Conservation (phyloP, 2,329 filamentous ascomycete species). For the Ceratocystiopsis brevicomis region DNA sequence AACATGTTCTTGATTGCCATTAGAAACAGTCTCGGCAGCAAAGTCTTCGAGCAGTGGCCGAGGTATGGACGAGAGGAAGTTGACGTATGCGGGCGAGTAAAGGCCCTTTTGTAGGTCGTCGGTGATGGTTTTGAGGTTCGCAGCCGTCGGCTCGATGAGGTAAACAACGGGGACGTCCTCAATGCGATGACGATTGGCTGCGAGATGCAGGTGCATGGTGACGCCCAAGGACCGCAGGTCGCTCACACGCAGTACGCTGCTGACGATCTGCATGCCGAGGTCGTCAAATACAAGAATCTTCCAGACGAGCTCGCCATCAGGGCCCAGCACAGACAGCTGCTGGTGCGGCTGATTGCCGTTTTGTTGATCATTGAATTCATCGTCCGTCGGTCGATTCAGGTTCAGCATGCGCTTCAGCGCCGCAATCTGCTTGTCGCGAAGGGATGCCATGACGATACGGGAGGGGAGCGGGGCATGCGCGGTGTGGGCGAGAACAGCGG, state of each 20-base stretch:
- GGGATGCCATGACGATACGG: constrained; percentile 5
- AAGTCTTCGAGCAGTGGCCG: constrained; percentile 87
- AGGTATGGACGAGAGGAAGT: constrained; percentile 88
- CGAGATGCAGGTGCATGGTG: constrained; percentile 85
- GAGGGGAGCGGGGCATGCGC: too few species aligned
- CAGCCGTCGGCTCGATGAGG: constrained; percentile 69
- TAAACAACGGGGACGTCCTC: constrained; percentile 94
- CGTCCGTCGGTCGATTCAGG: constrained; percentile 53
- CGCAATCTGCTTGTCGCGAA: constrained; percentile 10
- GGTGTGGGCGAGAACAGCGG: too few species aligned
- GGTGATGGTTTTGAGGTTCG: constrained; percentile 69
- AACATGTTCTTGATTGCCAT: constrained; percentile 54
- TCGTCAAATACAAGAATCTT: constrained; percentile 94
- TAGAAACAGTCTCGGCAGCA: constrained; percentile 65
- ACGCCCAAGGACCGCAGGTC: constrained; percentile 89
- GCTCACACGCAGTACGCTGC: constrained; percentile 83
- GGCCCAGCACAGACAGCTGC: constrained; percentile 60
- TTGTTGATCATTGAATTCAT: constrained; percentile 37
- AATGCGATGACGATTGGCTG: constrained; percentile 67
- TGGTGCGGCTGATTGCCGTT: constrained; percentile 26
- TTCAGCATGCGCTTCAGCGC: constrained; percentile 89
- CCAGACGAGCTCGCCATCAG: constrained; percentile 87
- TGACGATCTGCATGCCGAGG: constrained; percentile 81
- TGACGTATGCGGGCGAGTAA: constrained; percentile 88
- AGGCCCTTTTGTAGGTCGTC: constrained; percentile 70